These are phyloP conservation scores for Mikania micrantha DNA, from an alignment of 129 eudicot species.

Conservation along the genomic window DNA sequence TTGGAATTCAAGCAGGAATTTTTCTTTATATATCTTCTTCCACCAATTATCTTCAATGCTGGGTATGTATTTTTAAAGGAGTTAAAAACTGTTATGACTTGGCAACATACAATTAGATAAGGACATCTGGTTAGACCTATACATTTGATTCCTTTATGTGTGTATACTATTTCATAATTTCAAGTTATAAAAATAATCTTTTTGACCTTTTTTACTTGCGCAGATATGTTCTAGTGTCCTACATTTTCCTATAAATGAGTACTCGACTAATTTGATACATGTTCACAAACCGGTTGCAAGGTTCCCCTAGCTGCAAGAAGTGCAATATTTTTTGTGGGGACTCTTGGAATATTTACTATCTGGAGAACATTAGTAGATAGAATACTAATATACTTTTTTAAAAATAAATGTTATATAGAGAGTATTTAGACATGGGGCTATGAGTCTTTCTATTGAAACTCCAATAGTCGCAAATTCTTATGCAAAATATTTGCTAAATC, in stretches of 20 bases:
- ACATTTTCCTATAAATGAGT: background rate
- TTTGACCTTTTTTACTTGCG: background rate
- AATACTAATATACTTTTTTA: background rate
- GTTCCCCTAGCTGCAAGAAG: background rate
- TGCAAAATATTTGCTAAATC: background rate
- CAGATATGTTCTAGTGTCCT: background rate
- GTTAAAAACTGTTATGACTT: background rate
- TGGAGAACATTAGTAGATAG: background rate
- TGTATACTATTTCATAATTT: background rate
- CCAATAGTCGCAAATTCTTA: background rate
- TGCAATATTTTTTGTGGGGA: background rate
- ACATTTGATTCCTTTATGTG: background rate
- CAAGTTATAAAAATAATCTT: background rate
- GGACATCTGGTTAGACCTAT: background rate
- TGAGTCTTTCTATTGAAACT: background rate
- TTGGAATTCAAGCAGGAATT: conserved; percentile 87
- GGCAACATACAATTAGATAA: background rate
- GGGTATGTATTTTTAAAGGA: conserved; percentile 41
- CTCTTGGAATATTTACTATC: background rate
- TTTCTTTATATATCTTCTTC: conserved; percentile 91
- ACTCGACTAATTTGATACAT: background rate
- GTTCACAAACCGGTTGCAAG: background rate
- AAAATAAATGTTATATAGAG: background rate
- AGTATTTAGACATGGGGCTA: background rate
- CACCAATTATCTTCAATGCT: conserved; percentile 94